Evolutionary conservation across 192 early-diverging fungal species (phyloP), one percentile per base, ranked within the genome.

Genomic region (Coemansia sp.): DNA sequence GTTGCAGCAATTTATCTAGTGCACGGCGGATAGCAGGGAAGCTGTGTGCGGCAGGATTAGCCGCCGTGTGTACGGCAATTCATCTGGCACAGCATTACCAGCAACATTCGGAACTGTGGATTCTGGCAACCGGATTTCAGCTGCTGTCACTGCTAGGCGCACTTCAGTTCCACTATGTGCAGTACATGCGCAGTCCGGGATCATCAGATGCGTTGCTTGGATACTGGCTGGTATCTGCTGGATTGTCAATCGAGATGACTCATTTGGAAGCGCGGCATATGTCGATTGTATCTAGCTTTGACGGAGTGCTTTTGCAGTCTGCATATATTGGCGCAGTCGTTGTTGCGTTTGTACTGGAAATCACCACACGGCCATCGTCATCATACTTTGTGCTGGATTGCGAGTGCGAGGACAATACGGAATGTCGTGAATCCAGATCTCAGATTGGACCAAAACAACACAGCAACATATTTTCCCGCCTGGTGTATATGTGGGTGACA

Each of bases 401-500:
- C 14, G 38, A 58, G 9, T 58, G 57, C 21, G 21, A 58, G 9
- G 56, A 42, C 40, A 14, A 22, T 12, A 3, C 3, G 20, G 21
- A 44, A 14, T 58, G 57, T 21, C 17, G 19, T 15, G 38, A 38
- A 42, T 11, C 11, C 11, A 42, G 22, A 23, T 11, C 21, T 4
- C 19, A 21, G 3, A 44, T 10, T 11, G 26, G 10, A n/a, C 7
- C 20, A 7, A 25, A 52, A 8, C 21, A 34, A n/a, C 56, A 53
- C 10, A 34, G 46, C 2, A 38, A 70, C 19, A 71, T 71, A n/a
- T 51, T 65, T 17, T 65, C 69, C 4, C 57, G 69, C 12, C 52
- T 92, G 0, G 83, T 87, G 5, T 97, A 93, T 73, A 74, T 85
- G 54, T 97, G 95, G 95, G 88, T 96, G 80, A 87, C 88, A 42